Base-by-base conservation (phyloP, 768 basidiomycete genomes). In the Rhodosporidiobolus odoratus region DNA sequence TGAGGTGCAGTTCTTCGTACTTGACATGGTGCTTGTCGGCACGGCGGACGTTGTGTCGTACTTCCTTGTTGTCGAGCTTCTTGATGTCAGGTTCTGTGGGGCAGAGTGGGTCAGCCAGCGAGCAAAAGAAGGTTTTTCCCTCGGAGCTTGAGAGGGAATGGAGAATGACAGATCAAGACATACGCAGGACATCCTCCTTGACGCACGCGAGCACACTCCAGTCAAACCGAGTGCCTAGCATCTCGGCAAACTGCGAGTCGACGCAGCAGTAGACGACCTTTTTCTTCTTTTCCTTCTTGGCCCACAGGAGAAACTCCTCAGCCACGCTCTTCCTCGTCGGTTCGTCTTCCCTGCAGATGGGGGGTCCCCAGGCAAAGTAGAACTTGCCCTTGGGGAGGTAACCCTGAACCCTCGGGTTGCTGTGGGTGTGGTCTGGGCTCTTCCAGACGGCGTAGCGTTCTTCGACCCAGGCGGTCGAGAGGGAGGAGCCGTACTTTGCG, bases 341-440 rank as follows among this genome's bases (percentile, higher is more conserved):
- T 3, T 47, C 47, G 48, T 62, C 56, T 48, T 58, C 43, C 15
- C 63, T 32, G 58, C 62, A 71, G 54, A 74, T 38, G 30, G 73
- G 73, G 32, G 66, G 63, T 13, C 73, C 73, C 73, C 73, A 74
- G 19, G 69, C 73, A 32, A 74, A 66, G 62, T 54, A 64, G 66
- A 58, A 68, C 47, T 48, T 57, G n/a, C 60, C 61, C 30, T 50
- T 21, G 7, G 63, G 27, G 59, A 74, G 66, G 69, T 74, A 74
- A 13, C 73, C 73, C 27, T 70, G 69, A 9, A 71, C 63, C 32
- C 58, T 41, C 35, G 72, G 72, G 37, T 66, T 58, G 4, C 47
- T 40, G 43, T 65, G 60, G 40, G 57, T 60, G 66, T 67, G 65
- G 15, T 41, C 6, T 21, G 59, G 40, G 8, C 45, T 47, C 9